Conservation (phyloP, 495 filamentous ascomycete species). For the Lasiosphaeria hispida region DNA sequence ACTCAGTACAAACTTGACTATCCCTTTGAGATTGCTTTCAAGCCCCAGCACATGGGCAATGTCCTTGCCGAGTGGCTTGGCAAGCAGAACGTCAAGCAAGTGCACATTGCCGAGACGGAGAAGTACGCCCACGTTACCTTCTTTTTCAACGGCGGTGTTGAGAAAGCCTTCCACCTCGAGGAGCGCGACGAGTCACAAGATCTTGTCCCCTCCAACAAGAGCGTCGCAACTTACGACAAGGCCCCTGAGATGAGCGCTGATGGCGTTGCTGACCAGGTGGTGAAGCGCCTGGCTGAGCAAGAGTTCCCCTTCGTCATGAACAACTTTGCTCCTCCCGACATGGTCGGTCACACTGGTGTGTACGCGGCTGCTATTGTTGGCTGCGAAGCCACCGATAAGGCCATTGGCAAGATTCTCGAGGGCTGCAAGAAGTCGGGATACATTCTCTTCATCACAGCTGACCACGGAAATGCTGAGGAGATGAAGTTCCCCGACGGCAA, state of each 20-base stretch:
- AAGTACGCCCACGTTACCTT: slow-evolving; percentile 99
- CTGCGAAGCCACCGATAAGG: slow-evolving; percentile 81
- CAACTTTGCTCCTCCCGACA: slow-evolving; percentile 98
- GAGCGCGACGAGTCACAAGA: slow-evolving; percentile 63
- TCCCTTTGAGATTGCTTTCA: slow-evolving; percentile 89
- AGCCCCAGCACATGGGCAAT: slow-evolving; percentile 92
- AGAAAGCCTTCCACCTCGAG: slow-evolving; percentile 93
- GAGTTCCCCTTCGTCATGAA: slow-evolving; percentile 97
- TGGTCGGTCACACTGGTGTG: slow-evolving; percentile 98
- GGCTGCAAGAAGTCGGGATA: slow-evolving; percentile 90
- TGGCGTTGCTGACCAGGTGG: slow-evolving; percentile 81
- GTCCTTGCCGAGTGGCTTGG: slow-evolving; percentile 93
- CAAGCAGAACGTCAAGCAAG: slow-evolving; percentile 84
- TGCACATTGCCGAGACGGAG: slow-evolving; percentile 96
- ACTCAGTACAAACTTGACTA: slow-evolving; percentile 97
- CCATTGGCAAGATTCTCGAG: slow-evolving; percentile 88
- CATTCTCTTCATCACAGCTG: slow-evolving; percentile 87
- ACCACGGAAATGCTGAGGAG: slow-evolving; percentile 98
- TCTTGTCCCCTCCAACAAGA: slow-evolving; percentile 61
- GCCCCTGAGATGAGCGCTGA: slow-evolving; percentile 95
- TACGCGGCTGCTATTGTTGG: slow-evolving; percentile 93
- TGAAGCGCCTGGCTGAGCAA: slow-evolving; percentile 73
- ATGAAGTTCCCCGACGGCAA: slow-evolving; percentile 95
- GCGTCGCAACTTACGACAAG: slow-evolving; percentile 92
- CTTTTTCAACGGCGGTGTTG: slow-evolving; percentile 99